Evolutionary conservation across 257 asterid genomes (phyloP).

Genomic region (Plectranthus barbatus): DNA sequence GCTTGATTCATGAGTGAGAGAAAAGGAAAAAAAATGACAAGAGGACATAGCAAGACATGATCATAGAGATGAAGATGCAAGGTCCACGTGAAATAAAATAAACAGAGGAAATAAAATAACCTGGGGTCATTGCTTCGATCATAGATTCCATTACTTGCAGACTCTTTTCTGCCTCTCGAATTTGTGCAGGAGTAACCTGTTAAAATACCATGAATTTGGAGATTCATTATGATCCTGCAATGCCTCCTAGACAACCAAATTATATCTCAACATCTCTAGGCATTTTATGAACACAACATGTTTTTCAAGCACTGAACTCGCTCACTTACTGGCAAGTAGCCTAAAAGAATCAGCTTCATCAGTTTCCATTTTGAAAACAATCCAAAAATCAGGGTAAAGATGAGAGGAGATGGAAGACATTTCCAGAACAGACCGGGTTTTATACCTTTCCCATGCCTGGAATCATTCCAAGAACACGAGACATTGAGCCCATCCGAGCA

Average conservation of each 20-base stretch:
- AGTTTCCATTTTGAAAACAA: neutral
- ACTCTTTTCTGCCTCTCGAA: conserved; percentile 93
- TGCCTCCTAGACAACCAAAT: conserved; percentile 1
- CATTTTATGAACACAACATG: conserved; percentile 1
- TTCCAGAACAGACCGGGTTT: neutral
- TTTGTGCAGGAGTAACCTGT: conserved; percentile 98
- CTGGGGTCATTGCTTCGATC: conserved; percentile 96
- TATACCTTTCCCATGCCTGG: conserved; percentile 97
- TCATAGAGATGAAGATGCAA: conserved; percentile 1
- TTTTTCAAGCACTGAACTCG: neutral
- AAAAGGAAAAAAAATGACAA: too few species aligned
- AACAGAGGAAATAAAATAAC: conserved; percentile 27
- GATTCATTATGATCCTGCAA: conserved; percentile 7
- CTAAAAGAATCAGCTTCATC: conserved; percentile 3
- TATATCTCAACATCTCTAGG: neutral
- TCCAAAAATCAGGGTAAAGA: neutral
- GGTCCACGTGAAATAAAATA: neutral
- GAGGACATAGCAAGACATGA: neutral
- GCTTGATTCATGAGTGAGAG: neutral
- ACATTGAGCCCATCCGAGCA: conserved; percentile 95
- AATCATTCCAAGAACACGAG: conserved; percentile 96
- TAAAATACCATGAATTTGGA: conserved; percentile 18
- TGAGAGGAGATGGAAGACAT: conserved; percentile 1
- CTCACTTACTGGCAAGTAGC: neutral
- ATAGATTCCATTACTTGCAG: conserved; percentile 81